Evolutionary conservation across 495 filamentous ascomycete genomes (phyloP).

Genomic region (Hypoxylon fragiforme): DNA sequence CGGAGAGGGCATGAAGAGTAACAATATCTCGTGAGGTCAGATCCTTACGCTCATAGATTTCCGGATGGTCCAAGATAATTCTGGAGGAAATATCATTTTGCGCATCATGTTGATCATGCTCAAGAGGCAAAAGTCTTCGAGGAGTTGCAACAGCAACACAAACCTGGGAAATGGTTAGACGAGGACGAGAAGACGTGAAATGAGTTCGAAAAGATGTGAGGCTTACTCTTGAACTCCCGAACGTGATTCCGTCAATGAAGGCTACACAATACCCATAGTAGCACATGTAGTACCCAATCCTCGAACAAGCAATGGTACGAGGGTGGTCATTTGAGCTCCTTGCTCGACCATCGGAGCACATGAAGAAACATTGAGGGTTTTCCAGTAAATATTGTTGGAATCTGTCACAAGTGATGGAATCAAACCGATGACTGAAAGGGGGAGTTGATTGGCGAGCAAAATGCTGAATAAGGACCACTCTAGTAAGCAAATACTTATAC

Average conservation of each 20-base stretch:
- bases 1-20: conserved; percentile 17
- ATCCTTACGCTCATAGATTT: background rate
- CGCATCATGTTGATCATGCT: background rate
- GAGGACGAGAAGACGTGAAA: background rate
- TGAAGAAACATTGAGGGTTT: conserved; percentile 64
- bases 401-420: conserved; percentile 42
- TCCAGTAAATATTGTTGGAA: conserved; percentile 59
- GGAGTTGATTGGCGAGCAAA: conserved; percentile 41
- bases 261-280: conserved; percentile 30
- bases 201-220: no score
- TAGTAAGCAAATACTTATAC: conserved; percentile 62
- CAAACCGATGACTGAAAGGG: conserved; percentile 49
- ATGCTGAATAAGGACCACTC: conserved; percentile 66
- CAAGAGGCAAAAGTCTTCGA: background rate
- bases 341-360: conserved; percentile 57
- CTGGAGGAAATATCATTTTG: background rate
- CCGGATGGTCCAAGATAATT: background rate
- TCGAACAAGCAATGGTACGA: conserved; percentile 7
- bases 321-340: background rate
- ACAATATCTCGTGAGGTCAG: conserved; percentile 23
- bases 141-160: conserved; percentile 7
- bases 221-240: conserved; percentile 40
- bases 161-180: conserved; percentile 8
- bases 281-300: conserved; percentile 21
- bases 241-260: conserved; percentile 34